Percentiles rank a stretch among this genome's conserved stretches.
Evolutionary conservation across 768 basidiomycete species (phyloP).

Genomic region (Tricholoma bakamatsutake): DNA sequence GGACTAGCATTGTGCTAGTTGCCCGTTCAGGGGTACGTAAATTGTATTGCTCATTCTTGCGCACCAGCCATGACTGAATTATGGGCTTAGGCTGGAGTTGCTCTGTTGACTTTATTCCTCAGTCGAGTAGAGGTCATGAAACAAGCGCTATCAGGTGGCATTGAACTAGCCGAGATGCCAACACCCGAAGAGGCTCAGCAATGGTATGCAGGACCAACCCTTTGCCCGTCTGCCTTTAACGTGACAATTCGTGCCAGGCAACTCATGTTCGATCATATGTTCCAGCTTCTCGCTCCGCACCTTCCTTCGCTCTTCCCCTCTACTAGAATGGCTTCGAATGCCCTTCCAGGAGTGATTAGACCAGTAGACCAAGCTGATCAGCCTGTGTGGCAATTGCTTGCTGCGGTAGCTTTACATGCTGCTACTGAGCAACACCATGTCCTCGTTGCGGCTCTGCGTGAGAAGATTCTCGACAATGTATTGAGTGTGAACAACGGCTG

Average conservation of each 20-base stretch:
- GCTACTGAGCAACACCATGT: conserved; percentile 82
- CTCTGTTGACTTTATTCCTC: conserved; percentile 84
- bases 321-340: conserved; percentile 50
- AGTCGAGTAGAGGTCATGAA: conserved; percentile 92
- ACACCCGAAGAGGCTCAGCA: conserved; percentile 73
- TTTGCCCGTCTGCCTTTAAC: not conserved
- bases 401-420: conserved; percentile 81
- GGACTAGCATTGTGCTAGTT: conserved; percentile 66
- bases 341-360: conserved; percentile 29
- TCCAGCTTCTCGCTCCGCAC: conserved; percentile 71
- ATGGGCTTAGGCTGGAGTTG: conserved; percentile 72
- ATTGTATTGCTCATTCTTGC: not conserved
- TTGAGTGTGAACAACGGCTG: conserved; percentile 72
- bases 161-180: conserved; percentile 51
- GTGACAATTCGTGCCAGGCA: conserved; percentile 48
- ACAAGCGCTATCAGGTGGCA: conserved; percentile 50
- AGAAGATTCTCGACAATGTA: conserved; percentile 92
- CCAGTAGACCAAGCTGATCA: conserved; percentile 71
- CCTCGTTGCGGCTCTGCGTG: conserved; percentile 79
- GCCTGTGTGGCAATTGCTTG: conserved; percentile 93
- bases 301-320: conserved; percentile 87
- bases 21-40: conserved; percentile 74
- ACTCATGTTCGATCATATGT: conserved; percentile 81
- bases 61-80: not conserved
- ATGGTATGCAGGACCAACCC: conserved; percentile 36